Evolutionary conservation across 176 grass and related monocot genomes (phyloP).

Genomic region (Oryza meridionalis): DNA sequence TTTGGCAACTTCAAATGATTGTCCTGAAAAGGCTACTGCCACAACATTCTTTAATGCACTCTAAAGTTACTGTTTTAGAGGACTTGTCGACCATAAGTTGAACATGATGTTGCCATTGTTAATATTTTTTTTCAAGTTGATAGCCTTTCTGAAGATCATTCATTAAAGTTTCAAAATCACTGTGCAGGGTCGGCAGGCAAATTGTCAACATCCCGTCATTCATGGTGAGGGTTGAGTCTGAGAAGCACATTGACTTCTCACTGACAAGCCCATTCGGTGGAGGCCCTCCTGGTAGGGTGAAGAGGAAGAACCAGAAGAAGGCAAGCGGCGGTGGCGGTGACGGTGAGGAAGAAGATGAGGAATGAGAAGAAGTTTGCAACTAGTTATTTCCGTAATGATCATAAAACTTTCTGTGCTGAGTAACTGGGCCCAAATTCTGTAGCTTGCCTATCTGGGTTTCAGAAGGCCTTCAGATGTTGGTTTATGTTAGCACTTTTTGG

Average conservation of each 20-base stretch:
- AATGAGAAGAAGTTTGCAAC: background rate
- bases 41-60: background rate
- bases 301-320: constrained; percentile 47
- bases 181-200: constrained; percentile 43
- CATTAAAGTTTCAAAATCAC: background rate
- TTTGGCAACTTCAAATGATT: background rate
- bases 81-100: background rate
- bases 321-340: constrained; percentile 38
- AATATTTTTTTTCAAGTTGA: background rate
- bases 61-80: background rate
- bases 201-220: constrained; percentile 49
- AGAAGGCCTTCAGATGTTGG: background rate
- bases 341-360: constrained; percentile 49
- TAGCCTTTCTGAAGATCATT: background rate
- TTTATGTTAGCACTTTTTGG: background rate
- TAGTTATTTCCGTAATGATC: constrained; percentile 9
- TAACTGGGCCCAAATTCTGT: background rate
- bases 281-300: constrained; percentile 39
- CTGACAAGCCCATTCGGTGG: constrained; percentile 40
- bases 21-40: constrained; percentile 11
- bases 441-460: background rate
- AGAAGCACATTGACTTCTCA: constrained; percentile 47
- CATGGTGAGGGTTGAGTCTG: constrained; percentile 51
- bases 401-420: background rate
- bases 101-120: background rate